Percentiles rank a stretch among this genome's conserved stretches.
These are phyloP conservation scores for Tilletia setariae DNA, from an alignment of 1,284 basidiomycete genomes.

Conservation along the genomic window DNA sequence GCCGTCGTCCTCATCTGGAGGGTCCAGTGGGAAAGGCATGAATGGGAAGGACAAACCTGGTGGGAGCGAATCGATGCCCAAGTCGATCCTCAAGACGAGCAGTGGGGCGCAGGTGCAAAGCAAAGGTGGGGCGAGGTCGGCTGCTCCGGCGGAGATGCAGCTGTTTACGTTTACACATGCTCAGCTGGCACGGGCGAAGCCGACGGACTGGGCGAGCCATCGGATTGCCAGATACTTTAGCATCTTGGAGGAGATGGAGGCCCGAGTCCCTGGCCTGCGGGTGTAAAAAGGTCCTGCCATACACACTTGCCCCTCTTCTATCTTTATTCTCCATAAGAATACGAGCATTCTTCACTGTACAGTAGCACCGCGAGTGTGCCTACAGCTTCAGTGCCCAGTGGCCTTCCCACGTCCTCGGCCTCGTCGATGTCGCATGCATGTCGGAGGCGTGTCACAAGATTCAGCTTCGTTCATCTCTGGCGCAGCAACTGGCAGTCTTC, in stretches of 20 bases:
- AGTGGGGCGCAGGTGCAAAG: neutral
- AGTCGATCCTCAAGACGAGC: slow-evolving; percentile 8
- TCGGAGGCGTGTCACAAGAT: no score
- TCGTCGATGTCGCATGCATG: no score
- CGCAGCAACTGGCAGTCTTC: no score
- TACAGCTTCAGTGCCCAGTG: no score
- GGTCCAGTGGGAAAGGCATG: neutral
- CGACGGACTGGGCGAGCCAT: neutral
- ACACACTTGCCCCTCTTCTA: no score
- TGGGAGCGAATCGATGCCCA: neutral
- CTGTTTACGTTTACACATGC: slow-evolving; percentile 1
- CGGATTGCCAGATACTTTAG: slow-evolving; percentile 8
- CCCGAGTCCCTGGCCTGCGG: neutral
- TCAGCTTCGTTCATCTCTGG: no score
- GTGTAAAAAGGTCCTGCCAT: neutral
- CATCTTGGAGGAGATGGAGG: slow-evolving; percentile 5
- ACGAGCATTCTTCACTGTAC: no score
- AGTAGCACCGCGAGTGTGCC: no score
- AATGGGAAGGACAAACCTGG: neutral
- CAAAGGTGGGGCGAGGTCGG: neutral
- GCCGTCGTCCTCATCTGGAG: neutral
- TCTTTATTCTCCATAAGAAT: no score
- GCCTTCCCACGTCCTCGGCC: no score
- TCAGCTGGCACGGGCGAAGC: slow-evolving; percentile 8
- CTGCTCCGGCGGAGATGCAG: neutral